Evolutionary conservation across 441 rosid species (phyloP).

Genomic region (Macaranga tanarius): DNA sequence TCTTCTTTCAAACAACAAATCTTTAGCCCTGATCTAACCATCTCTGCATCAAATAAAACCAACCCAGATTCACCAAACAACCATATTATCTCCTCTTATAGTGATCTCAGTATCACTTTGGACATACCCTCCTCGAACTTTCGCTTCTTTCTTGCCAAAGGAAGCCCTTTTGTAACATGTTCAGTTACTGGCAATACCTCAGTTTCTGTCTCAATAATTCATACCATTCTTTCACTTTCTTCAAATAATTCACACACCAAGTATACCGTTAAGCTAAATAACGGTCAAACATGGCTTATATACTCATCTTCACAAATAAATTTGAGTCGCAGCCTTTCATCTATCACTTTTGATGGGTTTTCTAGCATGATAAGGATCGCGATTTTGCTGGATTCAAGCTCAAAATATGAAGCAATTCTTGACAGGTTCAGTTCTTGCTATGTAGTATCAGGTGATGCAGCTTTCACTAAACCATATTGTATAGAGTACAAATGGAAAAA

Average conservation of each 20-base stretch:
- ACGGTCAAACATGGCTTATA: constrained; percentile 73
- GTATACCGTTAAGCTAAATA: constrained; percentile 61
- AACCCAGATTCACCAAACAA: constrained; percentile 25
- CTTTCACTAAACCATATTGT: constrained; percentile 60
- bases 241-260: constrained; percentile 52
- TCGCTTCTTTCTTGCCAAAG: constrained; percentile 74
- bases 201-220: constrained; percentile 60
- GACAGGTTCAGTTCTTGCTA: constrained; percentile 82
- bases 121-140: constrained; percentile 65
- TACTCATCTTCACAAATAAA: constrained; percentile 65
- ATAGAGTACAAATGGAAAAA: constrained; percentile 79
- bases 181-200: constrained; percentile 43
- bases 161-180: constrained; percentile 81
- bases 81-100: constrained; percentile 64
- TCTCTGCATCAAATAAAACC: constrained; percentile 45
- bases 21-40: constrained; percentile 60
- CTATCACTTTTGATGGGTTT: constrained; percentile 46
- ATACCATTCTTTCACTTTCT: constrained; percentile 58
- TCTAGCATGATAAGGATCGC: constrained; percentile 67
- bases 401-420: constrained; percentile 47
- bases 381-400: constrained; percentile 43
- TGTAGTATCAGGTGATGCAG: constrained; percentile 71
- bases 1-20: constrained; percentile 60
- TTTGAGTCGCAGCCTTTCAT: constrained; percentile 37
- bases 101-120: constrained; percentile 73